Conservation (phyloP, 345 rosid genomes). For the Diplotaxis tenuifolia region DNA sequence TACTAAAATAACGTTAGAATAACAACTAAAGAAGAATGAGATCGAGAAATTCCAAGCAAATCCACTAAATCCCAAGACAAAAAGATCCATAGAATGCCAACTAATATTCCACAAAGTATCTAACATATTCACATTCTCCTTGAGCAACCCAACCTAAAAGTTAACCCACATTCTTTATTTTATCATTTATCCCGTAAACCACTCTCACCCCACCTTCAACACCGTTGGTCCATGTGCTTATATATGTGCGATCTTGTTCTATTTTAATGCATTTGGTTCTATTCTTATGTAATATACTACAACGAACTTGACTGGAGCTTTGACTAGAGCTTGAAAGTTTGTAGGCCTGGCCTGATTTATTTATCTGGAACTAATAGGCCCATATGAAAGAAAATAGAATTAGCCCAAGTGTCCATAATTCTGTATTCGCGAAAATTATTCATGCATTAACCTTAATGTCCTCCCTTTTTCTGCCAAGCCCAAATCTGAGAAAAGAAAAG, state of each 20-base stretch:
- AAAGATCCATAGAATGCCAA: constrained; percentile 57
- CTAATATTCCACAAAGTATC: constrained; percentile 35
- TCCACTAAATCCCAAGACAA: constrained; percentile 56
- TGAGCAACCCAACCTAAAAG: constrained; percentile 43
- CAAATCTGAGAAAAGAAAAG: constrained; percentile 1
- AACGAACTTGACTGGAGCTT: constrained; percentile 2
- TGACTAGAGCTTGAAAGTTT: not conserved
- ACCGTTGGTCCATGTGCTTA: constrained; percentile 31
- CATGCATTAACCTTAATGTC: not conserved
- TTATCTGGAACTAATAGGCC: not conserved
- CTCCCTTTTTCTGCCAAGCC: not conserved
- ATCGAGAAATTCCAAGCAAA: constrained; percentile 39
- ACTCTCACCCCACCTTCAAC: constrained; percentile 23
- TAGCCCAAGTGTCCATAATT: constrained; percentile 1
- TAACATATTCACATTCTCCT: constrained; percentile 37
- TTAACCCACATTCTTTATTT: constrained; percentile 21
- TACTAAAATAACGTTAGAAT: not conserved
- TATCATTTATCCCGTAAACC: constrained; percentile 19
- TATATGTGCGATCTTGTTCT: constrained; percentile 2
- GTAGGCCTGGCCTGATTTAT: not conserved
- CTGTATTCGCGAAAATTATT: not conserved
- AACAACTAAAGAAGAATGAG: not conserved
- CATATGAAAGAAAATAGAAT: not conserved
- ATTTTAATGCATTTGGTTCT: not conserved
- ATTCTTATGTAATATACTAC: not conserved